Conservation (phyloP, 768 basidiomycete genomes). For the Pisolithus tinctorius region DNA sequence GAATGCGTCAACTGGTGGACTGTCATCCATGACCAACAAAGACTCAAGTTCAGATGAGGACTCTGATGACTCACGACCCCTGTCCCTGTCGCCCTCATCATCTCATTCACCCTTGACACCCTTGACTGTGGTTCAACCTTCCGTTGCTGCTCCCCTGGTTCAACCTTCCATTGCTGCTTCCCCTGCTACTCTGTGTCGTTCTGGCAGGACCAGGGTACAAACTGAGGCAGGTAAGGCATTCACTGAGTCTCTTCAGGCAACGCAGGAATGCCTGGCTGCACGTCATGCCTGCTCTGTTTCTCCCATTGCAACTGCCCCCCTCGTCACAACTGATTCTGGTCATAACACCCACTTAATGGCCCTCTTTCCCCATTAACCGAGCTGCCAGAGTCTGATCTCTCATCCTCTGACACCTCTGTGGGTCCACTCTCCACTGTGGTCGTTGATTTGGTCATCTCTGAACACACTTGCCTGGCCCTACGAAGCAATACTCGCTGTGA, state of each 20-base stretch:
- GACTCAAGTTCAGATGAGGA: neutral
- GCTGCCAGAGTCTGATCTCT: neutral
- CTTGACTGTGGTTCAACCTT: too few species aligned
- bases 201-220: neutral
- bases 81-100: neutral
- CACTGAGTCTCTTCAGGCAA: neutral
- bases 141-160: too few species aligned
- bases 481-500: neutral
- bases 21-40: neutral
- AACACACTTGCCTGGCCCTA: neutral
- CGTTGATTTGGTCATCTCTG: conserved; percentile 7
- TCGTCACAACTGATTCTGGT: neutral
- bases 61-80: neutral
- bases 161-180: neutral
- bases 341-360: too few species aligned
- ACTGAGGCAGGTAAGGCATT: neutral
- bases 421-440: neutral
- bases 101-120: too few species aligned
- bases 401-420: neutral
- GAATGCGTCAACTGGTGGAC: too few species aligned
- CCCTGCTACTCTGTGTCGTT: neutral
- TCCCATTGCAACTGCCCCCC: neutral
- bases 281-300: neutral
- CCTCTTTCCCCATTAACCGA: neutral
- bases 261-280: neutral